These are phyloP conservation scores for Leccinum aurantiacum DNA, from an alignment of 768 basidiomycete genomes.

Conservation along the genomic window DNA sequence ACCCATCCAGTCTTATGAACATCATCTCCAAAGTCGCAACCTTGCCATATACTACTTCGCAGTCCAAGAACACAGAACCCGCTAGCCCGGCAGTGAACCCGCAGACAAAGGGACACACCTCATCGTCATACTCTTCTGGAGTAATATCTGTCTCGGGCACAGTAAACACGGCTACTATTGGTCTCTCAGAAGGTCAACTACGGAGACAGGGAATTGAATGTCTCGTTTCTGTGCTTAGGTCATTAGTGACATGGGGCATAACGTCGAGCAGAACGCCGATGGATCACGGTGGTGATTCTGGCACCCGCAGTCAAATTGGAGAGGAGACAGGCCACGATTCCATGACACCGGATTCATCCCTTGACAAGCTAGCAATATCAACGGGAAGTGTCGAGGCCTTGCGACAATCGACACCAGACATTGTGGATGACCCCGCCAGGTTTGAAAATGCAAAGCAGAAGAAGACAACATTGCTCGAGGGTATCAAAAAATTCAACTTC, in stretches of 20 bases:
- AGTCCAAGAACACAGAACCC: constrained; percentile 56
- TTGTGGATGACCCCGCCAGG: constrained; percentile 83
- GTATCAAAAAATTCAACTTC: constrained; percentile 97
- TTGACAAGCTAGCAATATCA: constrained; percentile 52
- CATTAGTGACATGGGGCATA: constrained; percentile 89
- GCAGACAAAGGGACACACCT: constrained; percentile 34
- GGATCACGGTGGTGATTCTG: constrained; percentile 38
- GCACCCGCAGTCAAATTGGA: constrained; percentile 44
- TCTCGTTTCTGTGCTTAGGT: constrained; percentile 82
- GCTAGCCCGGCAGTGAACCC: constrained; percentile 60
- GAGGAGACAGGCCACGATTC: constrained; percentile 58
- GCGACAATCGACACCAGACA: constrained; percentile 73
- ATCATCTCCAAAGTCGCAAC: constrained; percentile 92
- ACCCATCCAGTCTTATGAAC: constrained; percentile 72
- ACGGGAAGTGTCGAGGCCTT: constrained; percentile 52
- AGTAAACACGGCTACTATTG: constrained; percentile 65
- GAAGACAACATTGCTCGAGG: constrained; percentile 92
- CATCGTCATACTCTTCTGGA: constrained; percentile 57
- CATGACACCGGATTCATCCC: constrained; percentile 54
- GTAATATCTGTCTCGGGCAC: constrained; percentile 64
- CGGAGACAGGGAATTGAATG: constrained; percentile 94
- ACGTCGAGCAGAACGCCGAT: constrained; percentile 39
- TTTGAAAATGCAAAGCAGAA: constrained; percentile 97
- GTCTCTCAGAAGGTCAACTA: constrained; percentile 79
- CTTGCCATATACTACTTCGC: constrained; percentile 44